Evolutionary conservation across 768 basidiomycete genomes (phyloP).

Genomic region (Aureoboletus auriporus): DNA sequence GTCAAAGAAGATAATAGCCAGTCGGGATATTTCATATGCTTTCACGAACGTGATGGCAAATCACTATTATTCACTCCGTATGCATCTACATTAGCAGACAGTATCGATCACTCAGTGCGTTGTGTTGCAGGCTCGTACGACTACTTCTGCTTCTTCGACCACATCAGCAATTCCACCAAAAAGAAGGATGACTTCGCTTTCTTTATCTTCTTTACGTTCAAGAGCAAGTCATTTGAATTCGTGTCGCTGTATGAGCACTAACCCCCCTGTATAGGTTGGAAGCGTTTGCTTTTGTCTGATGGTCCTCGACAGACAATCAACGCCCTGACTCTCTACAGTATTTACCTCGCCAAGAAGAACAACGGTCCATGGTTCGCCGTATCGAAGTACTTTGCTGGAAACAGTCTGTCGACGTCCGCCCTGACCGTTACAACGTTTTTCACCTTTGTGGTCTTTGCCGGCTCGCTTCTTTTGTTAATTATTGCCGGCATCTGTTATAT

Average conservation of each 20-base stretch:
- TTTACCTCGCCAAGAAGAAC: constrained; percentile 59
- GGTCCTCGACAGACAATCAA: constrained; percentile 98
- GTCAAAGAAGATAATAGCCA: constrained; percentile 89
- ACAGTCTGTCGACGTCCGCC: constrained; percentile 73
- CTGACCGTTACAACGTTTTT: constrained; percentile 87
- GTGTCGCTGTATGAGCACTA: background rate
- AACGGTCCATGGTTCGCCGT: constrained; percentile 62
- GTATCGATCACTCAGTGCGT: background rate
- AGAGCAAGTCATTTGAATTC: constrained; percentile 55
- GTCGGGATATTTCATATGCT: constrained; percentile 95
- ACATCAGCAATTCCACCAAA: constrained; percentile 94
- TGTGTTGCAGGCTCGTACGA: constrained; percentile 75
- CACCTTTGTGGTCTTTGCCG: constrained; percentile 83
- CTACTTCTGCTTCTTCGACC: constrained; percentile 97
- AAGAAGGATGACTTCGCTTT: constrained; percentile 97
- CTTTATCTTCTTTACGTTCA: constrained; percentile 99
- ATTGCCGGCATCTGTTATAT: constrained; percentile 86
- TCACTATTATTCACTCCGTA: constrained; percentile 92
- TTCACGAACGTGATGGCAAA: constrained; percentile 98
- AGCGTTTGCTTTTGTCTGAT: constrained; percentile 85
- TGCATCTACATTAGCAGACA: constrained; percentile 26
- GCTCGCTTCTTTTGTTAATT: constrained; percentile 77
- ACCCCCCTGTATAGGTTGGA: constrained; percentile 57
- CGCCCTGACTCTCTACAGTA: constrained; percentile 92
- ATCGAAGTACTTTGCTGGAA: constrained; percentile 75